These are phyloP conservation scores for Ophiostoma perfectum DNA, from an alignment of 2,329 filamentous ascomycete genomes.

Conservation along the genomic window DNA sequence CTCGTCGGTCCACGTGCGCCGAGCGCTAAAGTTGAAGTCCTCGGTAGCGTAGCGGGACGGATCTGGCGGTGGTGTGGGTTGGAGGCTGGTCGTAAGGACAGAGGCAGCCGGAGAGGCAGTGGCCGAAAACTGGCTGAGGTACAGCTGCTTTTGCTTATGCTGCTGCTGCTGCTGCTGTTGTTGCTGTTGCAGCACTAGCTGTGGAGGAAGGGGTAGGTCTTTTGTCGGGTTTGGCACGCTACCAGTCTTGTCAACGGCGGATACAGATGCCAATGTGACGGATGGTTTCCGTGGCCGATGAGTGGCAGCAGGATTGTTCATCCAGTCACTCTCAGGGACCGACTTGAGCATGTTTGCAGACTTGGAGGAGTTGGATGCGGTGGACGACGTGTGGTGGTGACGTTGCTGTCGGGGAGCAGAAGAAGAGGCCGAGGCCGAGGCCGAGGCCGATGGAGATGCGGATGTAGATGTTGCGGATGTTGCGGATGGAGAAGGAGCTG, in stretches of 20 bases:
- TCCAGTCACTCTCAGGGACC: constrained; percentile 59
- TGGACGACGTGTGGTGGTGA: constrained; percentile 13
- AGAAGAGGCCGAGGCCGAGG: not conserved
- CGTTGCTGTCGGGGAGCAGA: constrained; percentile 12
- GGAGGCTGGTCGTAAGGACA: constrained; percentile 28
- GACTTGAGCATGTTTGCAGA: constrained; percentile 38
- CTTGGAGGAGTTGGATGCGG: constrained; percentile 5
- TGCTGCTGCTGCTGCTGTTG: constrained; percentile 7
- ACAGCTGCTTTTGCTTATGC: not conserved
- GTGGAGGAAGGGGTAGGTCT: not conserved
- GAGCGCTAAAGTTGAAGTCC: constrained; percentile 48
- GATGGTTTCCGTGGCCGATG: constrained; percentile 33
- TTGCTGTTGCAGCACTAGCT: not conserved
- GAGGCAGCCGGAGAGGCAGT: constrained; percentile 1
- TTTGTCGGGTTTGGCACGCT: not conserved
- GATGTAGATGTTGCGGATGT: constrained; percentile 8
- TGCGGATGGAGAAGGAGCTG: not conserved
- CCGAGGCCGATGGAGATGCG: not conserved
- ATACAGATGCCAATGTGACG: constrained; percentile 26
- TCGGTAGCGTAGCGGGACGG: constrained; percentile 50
- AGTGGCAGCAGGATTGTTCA: constrained; percentile 31
- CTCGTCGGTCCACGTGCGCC: constrained; percentile 59
- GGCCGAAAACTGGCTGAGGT: constrained; percentile 20
- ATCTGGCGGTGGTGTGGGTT: constrained; percentile 41
- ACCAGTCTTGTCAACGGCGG: not conserved